phyloP scores from a whole-genome alignment of 306 rosid genomes.

The Cercis canadensis region DNA sequence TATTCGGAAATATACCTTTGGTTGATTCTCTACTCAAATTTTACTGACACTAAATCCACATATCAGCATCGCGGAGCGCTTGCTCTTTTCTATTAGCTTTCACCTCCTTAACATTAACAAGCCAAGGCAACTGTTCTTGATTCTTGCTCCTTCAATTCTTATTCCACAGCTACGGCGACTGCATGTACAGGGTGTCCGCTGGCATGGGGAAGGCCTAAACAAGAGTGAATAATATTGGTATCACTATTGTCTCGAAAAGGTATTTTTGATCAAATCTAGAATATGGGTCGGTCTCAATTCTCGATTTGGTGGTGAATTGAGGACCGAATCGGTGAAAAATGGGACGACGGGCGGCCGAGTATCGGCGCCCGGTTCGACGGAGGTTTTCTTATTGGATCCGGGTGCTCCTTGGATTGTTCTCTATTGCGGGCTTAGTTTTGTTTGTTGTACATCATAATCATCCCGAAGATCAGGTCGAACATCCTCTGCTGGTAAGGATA shows the following conservation, averaged over 20 bases:
- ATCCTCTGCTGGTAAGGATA: conserved; percentile 58
- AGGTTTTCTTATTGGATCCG: conserved; percentile 94
- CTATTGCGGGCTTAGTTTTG: conserved; percentile 64
- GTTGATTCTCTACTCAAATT: conserved; percentile 23
- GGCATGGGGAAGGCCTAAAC: neutral
- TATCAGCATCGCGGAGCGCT: conserved; percentile 16
- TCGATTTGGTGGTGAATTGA: conserved; percentile 49
- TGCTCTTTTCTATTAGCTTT: neutral
- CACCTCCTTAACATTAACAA: neutral
- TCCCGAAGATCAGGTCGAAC: conserved; percentile 73
- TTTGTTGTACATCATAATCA: conserved; percentile 86
- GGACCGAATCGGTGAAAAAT: conserved; percentile 59
- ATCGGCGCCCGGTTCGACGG: conserved; percentile 97
- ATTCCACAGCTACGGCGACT: conserved; percentile 9
- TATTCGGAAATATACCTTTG: neutral
- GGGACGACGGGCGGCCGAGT: conserved; percentile 98
- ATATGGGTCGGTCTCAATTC: conserved; percentile 36
- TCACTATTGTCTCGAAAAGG: conserved; percentile 19
- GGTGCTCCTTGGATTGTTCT: conserved; percentile 71
- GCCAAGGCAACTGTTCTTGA: neutral
- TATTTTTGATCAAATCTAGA: conserved; percentile 41
- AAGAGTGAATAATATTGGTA: neutral
- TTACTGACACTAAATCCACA: conserved; percentile 18
- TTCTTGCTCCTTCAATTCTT: conserved; percentile 1
- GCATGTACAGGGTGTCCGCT: neutral